These are phyloP conservation scores for Xylogone sp. DNA, from an alignment of 2,329 filamentous ascomycete genomes.

Conservation along the genomic window DNA sequence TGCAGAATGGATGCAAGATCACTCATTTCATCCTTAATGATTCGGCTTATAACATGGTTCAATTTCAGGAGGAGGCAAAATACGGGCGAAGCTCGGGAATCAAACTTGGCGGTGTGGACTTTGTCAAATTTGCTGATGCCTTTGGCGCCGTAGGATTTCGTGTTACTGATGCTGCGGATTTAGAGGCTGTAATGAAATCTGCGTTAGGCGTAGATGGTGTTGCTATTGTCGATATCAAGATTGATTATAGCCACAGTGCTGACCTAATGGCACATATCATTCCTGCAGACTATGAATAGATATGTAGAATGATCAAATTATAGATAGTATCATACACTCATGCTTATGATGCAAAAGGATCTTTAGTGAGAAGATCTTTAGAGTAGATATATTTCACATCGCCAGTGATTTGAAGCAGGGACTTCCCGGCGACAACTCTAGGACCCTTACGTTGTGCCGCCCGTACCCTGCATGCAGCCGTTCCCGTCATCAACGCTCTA, in stretches of 20 bases:
- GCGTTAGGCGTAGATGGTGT: conserved; percentile 39
- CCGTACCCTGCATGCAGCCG: too few relatives aligned
- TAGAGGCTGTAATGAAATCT: conserved; percentile 39
- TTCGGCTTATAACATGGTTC: conserved; percentile 46
- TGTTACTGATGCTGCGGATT: conserved; percentile 33
- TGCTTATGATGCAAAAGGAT: too few relatives aligned
- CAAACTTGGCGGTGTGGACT: conserved; percentile 42
- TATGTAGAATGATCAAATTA: too few relatives aligned
- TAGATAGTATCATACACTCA: too few relatives aligned
- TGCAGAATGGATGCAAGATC: conserved; percentile 43
- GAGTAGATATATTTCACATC: too few relatives aligned
- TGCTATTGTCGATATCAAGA: conserved; percentile 40
- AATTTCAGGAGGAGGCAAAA: conserved; percentile 47
- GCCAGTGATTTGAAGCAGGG: too few relatives aligned
- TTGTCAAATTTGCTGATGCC: conserved; percentile 42
- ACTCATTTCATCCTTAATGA: conserved; percentile 50
- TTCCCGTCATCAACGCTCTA: too few relatives aligned
- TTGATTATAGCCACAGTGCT: conserved; percentile 40
- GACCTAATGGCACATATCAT: conserved; percentile 38
- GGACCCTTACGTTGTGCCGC: too few relatives aligned
- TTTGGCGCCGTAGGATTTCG: conserved; percentile 42
- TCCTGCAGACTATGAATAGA: conserved; percentile 10
- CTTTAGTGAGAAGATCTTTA: too few relatives aligned
- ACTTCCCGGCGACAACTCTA: too few relatives aligned
- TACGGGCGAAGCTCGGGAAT: conserved; percentile 42